Evolutionary conservation across 208 protist genomes (phyloP).

Genomic region (Leishmania braziliensis): DNA sequence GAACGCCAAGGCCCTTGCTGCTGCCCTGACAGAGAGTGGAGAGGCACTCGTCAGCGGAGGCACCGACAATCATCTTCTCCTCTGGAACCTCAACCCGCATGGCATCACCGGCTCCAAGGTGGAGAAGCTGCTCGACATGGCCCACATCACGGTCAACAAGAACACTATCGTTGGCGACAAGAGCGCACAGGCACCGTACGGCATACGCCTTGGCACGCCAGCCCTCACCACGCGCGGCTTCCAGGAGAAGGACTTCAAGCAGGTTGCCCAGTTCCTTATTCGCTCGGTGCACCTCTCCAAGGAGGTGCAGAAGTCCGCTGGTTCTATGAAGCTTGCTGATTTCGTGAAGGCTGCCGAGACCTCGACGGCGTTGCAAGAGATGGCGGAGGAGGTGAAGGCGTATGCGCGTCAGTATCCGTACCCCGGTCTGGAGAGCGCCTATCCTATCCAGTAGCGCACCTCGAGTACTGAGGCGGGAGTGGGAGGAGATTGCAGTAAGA

Average conservation of each 20-base stretch:
- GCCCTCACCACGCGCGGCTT: constrained; percentile 96
- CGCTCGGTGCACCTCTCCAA: constrained; percentile 82
- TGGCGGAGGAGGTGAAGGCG: constrained; percentile 81
- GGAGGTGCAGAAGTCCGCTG: constrained; percentile 62
- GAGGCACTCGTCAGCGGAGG: constrained; percentile 95
- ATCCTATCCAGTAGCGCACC: constrained; percentile 29
- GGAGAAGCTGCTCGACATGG: constrained; percentile 94
- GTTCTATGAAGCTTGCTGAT: constrained; percentile 79
- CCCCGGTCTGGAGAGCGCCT: constrained; percentile 72
- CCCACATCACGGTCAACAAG: constrained; percentile 97
- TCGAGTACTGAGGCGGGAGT: neutral
- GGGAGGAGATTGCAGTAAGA: no score
- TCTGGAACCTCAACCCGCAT: constrained; percentile 97
- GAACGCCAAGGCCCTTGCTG: constrained; percentile 91
- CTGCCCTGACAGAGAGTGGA: constrained; percentile 76
- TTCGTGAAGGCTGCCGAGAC: constrained; percentile 61
- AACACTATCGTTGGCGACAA: constrained; percentile 96
- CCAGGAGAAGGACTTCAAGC: constrained; percentile 89
- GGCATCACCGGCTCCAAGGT: constrained; percentile 95
- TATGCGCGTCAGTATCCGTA: constrained; percentile 84
- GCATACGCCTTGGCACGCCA: constrained; percentile 95
- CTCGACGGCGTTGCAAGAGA: constrained; percentile 45
- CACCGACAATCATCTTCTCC: constrained; percentile 98
- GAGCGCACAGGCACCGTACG: constrained; percentile 92
- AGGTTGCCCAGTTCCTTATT: constrained; percentile 92